Evolutionary conservation across 169 alveolate species (phyloP).

Genomic region (Plasmodium fragile): DNA sequence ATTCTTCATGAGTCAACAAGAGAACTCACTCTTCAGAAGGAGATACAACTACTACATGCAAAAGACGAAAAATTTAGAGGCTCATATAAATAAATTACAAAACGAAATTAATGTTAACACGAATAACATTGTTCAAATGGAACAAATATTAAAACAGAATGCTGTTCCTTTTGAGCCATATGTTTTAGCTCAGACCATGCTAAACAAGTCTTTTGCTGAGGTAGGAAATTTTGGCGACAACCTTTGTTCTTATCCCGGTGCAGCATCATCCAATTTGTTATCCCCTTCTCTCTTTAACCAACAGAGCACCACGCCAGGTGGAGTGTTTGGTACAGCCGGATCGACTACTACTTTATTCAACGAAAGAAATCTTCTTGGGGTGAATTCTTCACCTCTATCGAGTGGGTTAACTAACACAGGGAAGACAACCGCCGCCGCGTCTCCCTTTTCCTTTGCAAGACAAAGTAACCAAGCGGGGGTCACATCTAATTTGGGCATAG

Average conservation of each 20-base stretch:
- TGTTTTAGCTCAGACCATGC: conserved; percentile 32
- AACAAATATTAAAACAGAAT: conserved; percentile 16
- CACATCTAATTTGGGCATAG: background rate
- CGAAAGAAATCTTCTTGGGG: background rate
- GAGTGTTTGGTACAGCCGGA: background rate
- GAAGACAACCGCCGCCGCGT: background rate
- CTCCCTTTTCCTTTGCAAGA: background rate
- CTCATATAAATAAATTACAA: conserved; percentile 27
- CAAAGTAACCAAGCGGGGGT: background rate
- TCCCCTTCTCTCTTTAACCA: background rate
- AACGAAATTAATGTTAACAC: conserved; percentile 33
- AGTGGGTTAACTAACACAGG: background rate
- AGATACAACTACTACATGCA: conserved; percentile 59
- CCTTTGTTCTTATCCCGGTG: background rate
- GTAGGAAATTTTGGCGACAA: background rate
- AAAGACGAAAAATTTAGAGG: conserved; percentile 37
- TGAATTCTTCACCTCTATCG: background rate
- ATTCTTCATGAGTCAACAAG: conserved; percentile 54
- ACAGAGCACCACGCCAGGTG: background rate
- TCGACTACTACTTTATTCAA: background rate
- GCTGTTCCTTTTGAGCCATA: conserved; percentile 60
- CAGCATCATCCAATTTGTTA: background rate
- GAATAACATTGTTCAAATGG: conserved; percentile 20
- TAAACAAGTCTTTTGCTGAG: conserved; percentile 29
- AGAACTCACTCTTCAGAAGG: conserved; percentile 56